Evolutionary conservation across 371 early-diverging fungal species (phyloP), one percentile per base, ranked within the genome.

Genomic region (Gilbertella persicaria): DNA sequence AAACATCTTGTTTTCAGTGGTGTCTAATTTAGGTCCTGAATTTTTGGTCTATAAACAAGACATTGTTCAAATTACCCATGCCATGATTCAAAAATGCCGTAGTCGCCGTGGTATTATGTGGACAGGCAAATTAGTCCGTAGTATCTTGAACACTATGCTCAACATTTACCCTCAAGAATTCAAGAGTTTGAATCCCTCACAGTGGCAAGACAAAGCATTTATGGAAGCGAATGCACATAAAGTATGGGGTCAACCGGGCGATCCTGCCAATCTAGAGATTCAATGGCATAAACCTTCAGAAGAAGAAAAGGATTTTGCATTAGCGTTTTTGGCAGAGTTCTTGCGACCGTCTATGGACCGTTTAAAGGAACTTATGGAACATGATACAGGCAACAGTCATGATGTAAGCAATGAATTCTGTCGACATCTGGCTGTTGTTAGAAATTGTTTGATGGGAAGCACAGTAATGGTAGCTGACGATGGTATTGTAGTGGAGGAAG

Each of bases 211-310:
- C 37, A 62, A 69, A 48, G 76, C 79, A 9, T 64, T 50, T 23
- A 64, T 64, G 64, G 25, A 76, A 60, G 57, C 67, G 10, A 69
- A 79, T 24, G 84, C 85, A n/a, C 87, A 92, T 56, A 61, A 79
- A 57, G 62, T 83, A 10, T 95, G 95, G 95, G 93, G 94, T 3
- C 62, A 79, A 23, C 70, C 80, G 3, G 70, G 71, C 0, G 70
- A 84, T 46, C 75, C 83, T 2, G 65, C 78, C 1, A 62, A 79
- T 39, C 56, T 91, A 13, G 45, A 69, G 12, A 55, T 91, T 16
- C 57, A 80, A 40, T 95, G 96, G 96, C 94, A 93, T 57, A 60
- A 76, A 8, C 93, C 95, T 3, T 72, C 73, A 8, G 67, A 77
- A 29, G 71, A 72, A 1, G 94, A 92, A 53, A 74, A 86, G 17